Percentiles rank a stretch among this genome's conserved stretches.
Evolutionary conservation across 306 rosid genomes (phyloP).

Genomic region (Crotalaria pallida): DNA sequence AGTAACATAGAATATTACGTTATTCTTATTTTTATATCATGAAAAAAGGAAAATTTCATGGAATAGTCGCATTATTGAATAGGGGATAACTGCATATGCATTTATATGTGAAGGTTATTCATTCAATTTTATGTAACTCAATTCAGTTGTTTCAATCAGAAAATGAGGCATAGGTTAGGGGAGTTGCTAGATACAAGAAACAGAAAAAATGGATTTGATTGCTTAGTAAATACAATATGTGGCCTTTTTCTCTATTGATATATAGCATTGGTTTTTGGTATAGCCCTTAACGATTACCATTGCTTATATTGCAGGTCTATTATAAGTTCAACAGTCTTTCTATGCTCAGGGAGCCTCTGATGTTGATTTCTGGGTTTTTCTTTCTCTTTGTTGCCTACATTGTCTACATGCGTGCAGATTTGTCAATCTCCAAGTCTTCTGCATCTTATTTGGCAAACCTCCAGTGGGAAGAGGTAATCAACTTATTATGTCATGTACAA

Average conservation of each 20-base stretch:
- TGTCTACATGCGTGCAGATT: conserved; percentile 69
- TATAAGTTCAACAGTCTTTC: conserved; percentile 86
- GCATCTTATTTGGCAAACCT: conserved; percentile 85
- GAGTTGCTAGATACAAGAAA: conserved; percentile 4
- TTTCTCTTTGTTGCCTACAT: conserved; percentile 70
- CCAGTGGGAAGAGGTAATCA: conserved; percentile 93
- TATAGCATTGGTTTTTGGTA: not conserved
- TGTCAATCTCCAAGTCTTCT: conserved; percentile 91
- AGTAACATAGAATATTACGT: not conserved
- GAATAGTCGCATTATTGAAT: conserved; percentile 8
- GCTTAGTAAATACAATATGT: not conserved
- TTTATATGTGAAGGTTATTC: not conserved
- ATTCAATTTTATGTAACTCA: not conserved
- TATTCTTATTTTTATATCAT: not conserved
- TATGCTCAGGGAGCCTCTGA: conserved; percentile 85
- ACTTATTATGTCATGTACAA: not conserved
- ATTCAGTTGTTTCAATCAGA: not conserved
- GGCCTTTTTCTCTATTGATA: not conserved
- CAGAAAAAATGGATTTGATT: not conserved
- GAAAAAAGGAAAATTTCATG: conserved; percentile 5
- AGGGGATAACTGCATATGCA: not conserved
- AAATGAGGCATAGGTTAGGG: not conserved
- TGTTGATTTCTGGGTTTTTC: conserved; percentile 86
- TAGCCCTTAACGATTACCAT: not conserved
- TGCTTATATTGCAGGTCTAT: conserved; percentile 64